These are phyloP conservation scores for Euphrasia confusa DNA, from an alignment of 257 asterid species.

Conservation along the genomic window DNA sequence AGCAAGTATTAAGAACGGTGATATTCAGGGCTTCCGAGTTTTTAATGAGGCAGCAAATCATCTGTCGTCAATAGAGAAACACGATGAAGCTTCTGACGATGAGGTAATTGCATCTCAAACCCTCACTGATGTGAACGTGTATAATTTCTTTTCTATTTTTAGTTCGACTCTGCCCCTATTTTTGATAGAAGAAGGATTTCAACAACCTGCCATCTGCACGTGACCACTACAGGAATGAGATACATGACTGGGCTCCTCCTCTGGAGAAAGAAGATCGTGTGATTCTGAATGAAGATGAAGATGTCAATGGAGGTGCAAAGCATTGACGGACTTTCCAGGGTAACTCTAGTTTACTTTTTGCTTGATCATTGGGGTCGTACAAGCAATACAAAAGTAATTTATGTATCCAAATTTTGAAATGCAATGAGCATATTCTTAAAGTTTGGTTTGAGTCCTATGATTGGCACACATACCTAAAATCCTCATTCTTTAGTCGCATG, in stretches of 20 bases:
- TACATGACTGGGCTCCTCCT: constrained; percentile 31
- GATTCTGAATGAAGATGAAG: constrained; percentile 32
- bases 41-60: constrained; percentile 40
- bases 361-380: neutral
- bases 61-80: constrained; percentile 38
- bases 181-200: constrained; percentile 28
- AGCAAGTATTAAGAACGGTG: constrained; percentile 65
- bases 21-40: constrained; percentile 56
- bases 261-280: constrained; percentile 19
- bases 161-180: constrained; percentile 20
- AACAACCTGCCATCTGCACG: constrained; percentile 33
- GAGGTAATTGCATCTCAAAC: constrained; percentile 39
- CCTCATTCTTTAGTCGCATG: no score
- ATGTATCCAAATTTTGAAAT: neutral
- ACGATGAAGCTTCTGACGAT: constrained; percentile 26
- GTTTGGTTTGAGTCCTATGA: no score
- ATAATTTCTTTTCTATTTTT: constrained; percentile 8
- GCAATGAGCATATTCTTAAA: neutral
- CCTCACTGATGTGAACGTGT: neutral
- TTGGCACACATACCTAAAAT: no score
- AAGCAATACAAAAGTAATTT: neutral
- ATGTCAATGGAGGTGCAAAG: constrained; percentile 22
- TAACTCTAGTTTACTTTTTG: neutral
- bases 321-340: neutral
- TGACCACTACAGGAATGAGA: constrained; percentile 29